A percentile compares a stretch with the other conserved stretches of the same genome.
Conservation (phyloP, 768 basidiomycete genomes). For the Erythrobasidium yunnanense region DNA sequence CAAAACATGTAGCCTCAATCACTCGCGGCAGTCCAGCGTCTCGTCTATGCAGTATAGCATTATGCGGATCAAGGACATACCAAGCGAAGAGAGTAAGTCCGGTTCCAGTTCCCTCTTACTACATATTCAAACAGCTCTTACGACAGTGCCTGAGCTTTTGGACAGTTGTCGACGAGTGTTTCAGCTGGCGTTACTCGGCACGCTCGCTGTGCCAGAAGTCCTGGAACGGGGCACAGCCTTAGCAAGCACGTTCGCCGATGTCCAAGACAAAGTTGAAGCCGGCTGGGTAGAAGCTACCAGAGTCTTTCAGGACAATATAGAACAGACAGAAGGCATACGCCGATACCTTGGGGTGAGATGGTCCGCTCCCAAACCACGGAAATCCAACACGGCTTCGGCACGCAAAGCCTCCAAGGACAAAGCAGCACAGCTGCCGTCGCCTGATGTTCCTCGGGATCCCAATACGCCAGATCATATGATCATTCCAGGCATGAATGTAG, state of each 20-base stretch:
- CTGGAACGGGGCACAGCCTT: constrained; percentile 2
- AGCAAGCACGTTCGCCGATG: not conserved
- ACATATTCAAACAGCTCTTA: not conserved
- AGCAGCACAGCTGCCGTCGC: not conserved
- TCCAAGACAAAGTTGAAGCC: not conserved
- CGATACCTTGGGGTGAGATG: constrained; percentile 10
- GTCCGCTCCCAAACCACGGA: constrained; percentile 1
- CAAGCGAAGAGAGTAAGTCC: constrained; percentile 1
- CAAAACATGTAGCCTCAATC: constrained; percentile 33
- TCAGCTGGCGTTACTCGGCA: not conserved
- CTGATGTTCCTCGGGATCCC: not conserved
- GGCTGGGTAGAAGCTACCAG: not conserved
- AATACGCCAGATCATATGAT: not conserved
- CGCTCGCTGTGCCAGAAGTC: constrained; percentile 6
- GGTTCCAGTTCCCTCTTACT: not conserved
- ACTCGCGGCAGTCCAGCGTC: constrained; percentile 28
- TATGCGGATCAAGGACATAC: not conserved
- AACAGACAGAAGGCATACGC: not conserved
- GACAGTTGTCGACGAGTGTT: not conserved
- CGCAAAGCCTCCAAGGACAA: not conserved
- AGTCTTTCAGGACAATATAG: constrained; percentile 2
- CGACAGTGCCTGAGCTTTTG: not conserved
- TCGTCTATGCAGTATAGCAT: constrained; percentile 9
- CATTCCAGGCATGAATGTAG: not conserved
- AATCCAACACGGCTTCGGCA: too few relatives aligned